phyloP scores from a whole-genome alignment of 2,329 filamentous ascomycete species.

The Ophiostoma quercus region DNA sequence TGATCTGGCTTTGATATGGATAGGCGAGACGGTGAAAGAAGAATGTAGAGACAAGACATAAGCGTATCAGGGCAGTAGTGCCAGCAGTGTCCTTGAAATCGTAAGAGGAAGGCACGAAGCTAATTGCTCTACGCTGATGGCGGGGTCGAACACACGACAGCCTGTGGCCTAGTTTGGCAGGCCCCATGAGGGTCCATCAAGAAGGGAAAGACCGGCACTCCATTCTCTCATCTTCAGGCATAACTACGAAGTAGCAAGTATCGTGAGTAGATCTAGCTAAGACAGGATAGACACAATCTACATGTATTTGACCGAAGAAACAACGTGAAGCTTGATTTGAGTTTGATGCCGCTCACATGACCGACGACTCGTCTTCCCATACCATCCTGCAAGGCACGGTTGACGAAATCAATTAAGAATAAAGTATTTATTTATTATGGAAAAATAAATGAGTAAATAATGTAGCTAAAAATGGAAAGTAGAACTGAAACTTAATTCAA shows the following conservation, averaged over 20 bases:
- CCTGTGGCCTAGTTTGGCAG: neutral
- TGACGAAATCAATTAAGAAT: conserved; percentile 12
- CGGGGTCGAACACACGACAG: conserved; percentile 21
- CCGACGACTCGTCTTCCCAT: neutral
- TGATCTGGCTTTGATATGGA: neutral
- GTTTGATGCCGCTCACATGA: neutral
- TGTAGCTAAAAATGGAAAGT: conserved; percentile 1
- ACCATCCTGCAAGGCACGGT: conserved; percentile 16
- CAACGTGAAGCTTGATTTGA: neutral
- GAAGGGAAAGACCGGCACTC: conserved; percentile 15
- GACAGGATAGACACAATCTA: neutral
- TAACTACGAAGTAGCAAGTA: too few relatives aligned
- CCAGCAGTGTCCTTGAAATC: neutral
- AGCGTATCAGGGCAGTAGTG: neutral
- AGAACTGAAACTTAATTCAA: neutral
- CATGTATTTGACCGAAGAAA: neutral
- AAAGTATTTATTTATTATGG: neutral
- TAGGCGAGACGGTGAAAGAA: neutral
- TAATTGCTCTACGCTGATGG: neutral
- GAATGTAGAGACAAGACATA: neutral
- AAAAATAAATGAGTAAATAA: neutral
- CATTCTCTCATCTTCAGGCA: neutral
- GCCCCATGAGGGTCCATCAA: conserved; percentile 1
- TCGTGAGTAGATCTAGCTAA: neutral
- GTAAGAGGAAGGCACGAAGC: neutral